A percentile compares a stretch with the other conserved stretches of the same genome.
Evolutionary conservation across 208 protist species (phyloP).

Genomic region (Wallacemonas sp.): DNA sequence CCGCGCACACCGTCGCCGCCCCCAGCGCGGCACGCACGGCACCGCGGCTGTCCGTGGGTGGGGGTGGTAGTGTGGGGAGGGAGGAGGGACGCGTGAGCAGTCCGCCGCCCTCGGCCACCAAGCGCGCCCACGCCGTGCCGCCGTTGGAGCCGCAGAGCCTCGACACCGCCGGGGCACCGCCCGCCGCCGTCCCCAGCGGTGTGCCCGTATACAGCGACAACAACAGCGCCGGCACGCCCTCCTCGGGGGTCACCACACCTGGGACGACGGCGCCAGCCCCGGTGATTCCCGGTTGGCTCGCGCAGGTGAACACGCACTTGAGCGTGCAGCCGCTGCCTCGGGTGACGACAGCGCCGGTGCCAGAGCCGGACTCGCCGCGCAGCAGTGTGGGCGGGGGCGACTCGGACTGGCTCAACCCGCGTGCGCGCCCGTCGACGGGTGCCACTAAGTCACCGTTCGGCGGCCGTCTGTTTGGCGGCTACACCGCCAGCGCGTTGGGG

Average conservation of each 20-base stretch:
- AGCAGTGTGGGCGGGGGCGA: not conserved
- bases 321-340: not conserved
- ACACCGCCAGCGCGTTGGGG: no score
- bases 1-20: no score
- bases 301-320: conserved; percentile 12
- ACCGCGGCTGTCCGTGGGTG: no score
- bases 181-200: not conserved
- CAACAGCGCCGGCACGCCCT: not conserved
- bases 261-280: not conserved
- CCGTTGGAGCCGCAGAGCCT: conserved; percentile 1
- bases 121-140: not conserved
- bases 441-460: not conserved
- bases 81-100: no score
- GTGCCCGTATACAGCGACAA: not conserved
- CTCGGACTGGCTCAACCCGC: conserved; percentile 16
- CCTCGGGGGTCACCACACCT: not conserved
- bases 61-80: no score
- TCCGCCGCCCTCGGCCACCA: not conserved
- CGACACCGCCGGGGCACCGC: not conserved
- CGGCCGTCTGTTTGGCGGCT: not conserved
- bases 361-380: not conserved
- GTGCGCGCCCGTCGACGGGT: conserved; percentile 1
- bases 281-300: conserved; percentile 6
- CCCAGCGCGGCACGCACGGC: no score
- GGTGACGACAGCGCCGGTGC: not conserved